These are phyloP conservation scores for Neurospora tetrasperma DNA, from an alignment of 495 filamentous ascomycete species.

Conservation along the genomic window DNA sequence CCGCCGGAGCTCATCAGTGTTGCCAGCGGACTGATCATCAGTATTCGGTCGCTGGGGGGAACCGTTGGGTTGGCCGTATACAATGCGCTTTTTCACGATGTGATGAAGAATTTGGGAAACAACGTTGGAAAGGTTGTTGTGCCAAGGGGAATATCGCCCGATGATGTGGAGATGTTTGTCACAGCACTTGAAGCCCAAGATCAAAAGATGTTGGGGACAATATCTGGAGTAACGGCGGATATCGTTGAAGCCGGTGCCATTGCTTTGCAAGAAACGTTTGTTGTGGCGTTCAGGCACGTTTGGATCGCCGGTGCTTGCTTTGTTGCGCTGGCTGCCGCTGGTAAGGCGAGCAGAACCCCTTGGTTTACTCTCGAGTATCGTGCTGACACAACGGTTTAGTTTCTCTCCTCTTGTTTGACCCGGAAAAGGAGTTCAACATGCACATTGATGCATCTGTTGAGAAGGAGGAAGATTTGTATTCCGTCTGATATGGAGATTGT, in stretches of 20 bases:
- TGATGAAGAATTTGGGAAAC: constrained; percentile 6
- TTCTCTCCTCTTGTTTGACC: constrained; percentile 10
- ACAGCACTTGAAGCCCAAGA: constrained; percentile 10
- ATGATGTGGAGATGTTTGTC: constrained; percentile 12
- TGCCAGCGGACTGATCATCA: constrained; percentile 24
- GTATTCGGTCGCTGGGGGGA: constrained; percentile 22
- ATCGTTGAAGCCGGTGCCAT: constrained; percentile 12
- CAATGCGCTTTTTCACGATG: constrained; percentile 15
- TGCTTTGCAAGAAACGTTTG: constrained; percentile 16
- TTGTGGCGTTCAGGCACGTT: constrained; percentile 18
- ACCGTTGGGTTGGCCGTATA: constrained; percentile 26
- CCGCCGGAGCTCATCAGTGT: constrained; percentile 25
- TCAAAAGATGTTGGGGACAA: constrained; percentile 2
- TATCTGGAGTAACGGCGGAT: constrained; percentile 13
- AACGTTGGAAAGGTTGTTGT: constrained; percentile 17
- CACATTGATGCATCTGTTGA: constrained; percentile 15
- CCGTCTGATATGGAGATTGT: neutral
- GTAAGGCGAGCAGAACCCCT: constrained; percentile 6
- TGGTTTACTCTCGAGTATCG: neutral
- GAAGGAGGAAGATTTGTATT: constrained; percentile 18
- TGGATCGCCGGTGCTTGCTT: constrained; percentile 22
- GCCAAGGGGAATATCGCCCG: constrained; percentile 9
- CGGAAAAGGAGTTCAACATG: constrained; percentile 16
- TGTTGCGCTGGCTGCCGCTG: constrained; percentile 13
- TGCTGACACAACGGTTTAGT: neutral